Evolutionary conservation across 352 stramenopile genomes (phyloP), one percentile per base, ranked within the genome.

Genomic region (Pythium utonaiense): DNA sequence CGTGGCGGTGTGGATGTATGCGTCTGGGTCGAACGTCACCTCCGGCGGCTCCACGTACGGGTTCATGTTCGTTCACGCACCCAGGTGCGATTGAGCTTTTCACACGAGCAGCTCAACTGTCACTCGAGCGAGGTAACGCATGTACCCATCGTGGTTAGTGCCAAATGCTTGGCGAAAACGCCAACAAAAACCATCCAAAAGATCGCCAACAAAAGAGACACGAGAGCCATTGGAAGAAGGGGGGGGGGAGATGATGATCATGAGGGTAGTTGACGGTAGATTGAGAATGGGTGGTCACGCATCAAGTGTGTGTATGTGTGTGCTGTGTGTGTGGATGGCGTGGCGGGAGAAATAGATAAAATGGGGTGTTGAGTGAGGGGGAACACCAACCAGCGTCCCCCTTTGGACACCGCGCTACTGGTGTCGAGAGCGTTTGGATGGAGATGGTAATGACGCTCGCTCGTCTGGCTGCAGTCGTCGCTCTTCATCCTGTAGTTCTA

Each of bases 401-500:
- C 28, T 5, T 5, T 9, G 28, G 28, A 33, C 9, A 9, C 28
- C 28, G 28, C 28, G 16, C 17, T 24, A 47, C 40, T 47, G 21
- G 40, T 67, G 47, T 34, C 72, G 67, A 48, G 74, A 83, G 67
- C 80, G 68, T 68, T 90, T 90, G 52, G 75, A 75, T 31, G 77
- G 77, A 30, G 75, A 86, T 19, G 73, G 70, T 3, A 71, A 41
- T 38, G 66, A 60, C 13, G 56, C 63, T 44, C 67, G 69, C 59
- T 89, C 78, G 28, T 86, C 73, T 3, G 80, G 77, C 25, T 73
- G 64, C n/a, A 88, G 67, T 56, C 80, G 67, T 6, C 83, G 80
- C 54, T 90, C 80, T 72, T 92, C 80, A 60, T 92, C 78, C 56
- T 88, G 79, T 19, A 93, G 63, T 50, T 93, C 75, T 22, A 93